These are phyloP conservation scores for Trichothecium sympodiale DNA, from an alignment of 2,329 filamentous ascomycete species.

Conservation along the genomic window DNA sequence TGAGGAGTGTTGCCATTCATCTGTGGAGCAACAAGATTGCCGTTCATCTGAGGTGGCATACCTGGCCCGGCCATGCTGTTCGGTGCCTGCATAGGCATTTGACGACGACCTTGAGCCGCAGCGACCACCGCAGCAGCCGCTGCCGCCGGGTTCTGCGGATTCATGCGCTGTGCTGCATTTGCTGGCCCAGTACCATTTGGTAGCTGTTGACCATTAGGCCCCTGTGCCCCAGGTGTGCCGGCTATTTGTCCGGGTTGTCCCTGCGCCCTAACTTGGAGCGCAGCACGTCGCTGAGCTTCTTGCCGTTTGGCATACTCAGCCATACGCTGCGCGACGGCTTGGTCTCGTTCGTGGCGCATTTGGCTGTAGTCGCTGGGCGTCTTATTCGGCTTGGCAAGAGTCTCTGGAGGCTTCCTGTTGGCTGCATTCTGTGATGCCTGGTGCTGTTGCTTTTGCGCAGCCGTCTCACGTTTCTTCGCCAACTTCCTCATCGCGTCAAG, in stretches of 20 bases:
- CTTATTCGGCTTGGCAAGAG: slow-evolving; percentile 42
- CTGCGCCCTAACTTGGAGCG: slow-evolving; percentile 36
- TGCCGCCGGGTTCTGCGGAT: slow-evolving; percentile 19
- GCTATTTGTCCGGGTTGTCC: slow-evolving; percentile 33
- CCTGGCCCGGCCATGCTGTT: slow-evolving; percentile 28
- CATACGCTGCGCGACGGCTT: slow-evolving; percentile 52
- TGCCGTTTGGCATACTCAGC: slow-evolving; percentile 46
- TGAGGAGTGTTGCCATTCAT: slow-evolving; percentile 49
- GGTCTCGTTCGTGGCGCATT: slow-evolving; percentile 77
- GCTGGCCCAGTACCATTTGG: too few relatives aligned
- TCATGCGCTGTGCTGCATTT: neutral
- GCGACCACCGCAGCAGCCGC: slow-evolving; percentile 26
- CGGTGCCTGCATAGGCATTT: slow-evolving; percentile 43
- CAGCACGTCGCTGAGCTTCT: slow-evolving; percentile 40
- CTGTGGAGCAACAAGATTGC: slow-evolving; percentile 29
- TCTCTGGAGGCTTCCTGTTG: slow-evolving; percentile 70
- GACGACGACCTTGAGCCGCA: slow-evolving; percentile 30
- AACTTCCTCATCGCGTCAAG: slow-evolving; percentile 93
- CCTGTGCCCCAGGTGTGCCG: slow-evolving; percentile 26
- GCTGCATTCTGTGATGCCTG: slow-evolving; percentile 66
- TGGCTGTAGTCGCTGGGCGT: slow-evolving; percentile 87
- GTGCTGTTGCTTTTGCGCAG: slow-evolving; percentile 79
- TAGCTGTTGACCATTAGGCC: slow-evolving; percentile 14
- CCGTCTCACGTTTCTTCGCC: slow-evolving; percentile 84
- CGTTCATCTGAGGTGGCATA: slow-evolving; percentile 7